Evolutionary conservation across 2,329 filamentous ascomycete genomes (phyloP), one percentile per base, ranked within the genome.

Genomic region (Fusarium miscanthi): DNA sequence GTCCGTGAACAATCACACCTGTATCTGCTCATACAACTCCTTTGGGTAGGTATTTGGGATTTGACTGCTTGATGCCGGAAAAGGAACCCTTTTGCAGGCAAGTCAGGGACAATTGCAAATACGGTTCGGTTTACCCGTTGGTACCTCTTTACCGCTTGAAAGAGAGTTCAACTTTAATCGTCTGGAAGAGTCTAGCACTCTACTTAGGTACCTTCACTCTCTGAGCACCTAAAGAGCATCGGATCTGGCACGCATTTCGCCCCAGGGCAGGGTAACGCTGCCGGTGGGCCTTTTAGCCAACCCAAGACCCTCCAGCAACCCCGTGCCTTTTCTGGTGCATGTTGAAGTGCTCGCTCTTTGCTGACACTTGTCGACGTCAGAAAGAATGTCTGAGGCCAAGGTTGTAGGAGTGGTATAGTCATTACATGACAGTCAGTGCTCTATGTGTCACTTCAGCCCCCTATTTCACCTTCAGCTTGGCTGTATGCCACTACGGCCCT

Each of bases 231-330:
- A 58, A 66, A 54, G 38, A 45, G 48, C 49, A 54, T 70, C 69
- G 60, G 64, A 72, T 72, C 58, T 71, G 58, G 68, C 62, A 70
- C 51, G 56, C 59, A 74, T 62, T 69, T 72, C 63, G 63, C 63
- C 58, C 66, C 58, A 63, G 66, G 66, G 65, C 70, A 70, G 60
- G 63, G 70, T 73, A 70, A 74, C 70, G 63, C 63, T 48, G 71
- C 23, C 58, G 59, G 71, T 74, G 71, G 71, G 56, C 63, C 71
- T 58, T 30, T 40, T 42, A 59, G 67, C 73, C 72, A 76, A 74
- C 68, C 70, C 57, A 75, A 59, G 53, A 74, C 59, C 62, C 59
- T 76, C 62, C 66, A 60, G 61, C 58, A 72, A 68, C 72, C 72
- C 73, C 69, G 71, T 76, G 74, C 66, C 58, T 76, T 59, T 61